Evolutionary conservation across 345 rosid genomes (phyloP).

Genomic region (Limnanthes douglasii): DNA sequence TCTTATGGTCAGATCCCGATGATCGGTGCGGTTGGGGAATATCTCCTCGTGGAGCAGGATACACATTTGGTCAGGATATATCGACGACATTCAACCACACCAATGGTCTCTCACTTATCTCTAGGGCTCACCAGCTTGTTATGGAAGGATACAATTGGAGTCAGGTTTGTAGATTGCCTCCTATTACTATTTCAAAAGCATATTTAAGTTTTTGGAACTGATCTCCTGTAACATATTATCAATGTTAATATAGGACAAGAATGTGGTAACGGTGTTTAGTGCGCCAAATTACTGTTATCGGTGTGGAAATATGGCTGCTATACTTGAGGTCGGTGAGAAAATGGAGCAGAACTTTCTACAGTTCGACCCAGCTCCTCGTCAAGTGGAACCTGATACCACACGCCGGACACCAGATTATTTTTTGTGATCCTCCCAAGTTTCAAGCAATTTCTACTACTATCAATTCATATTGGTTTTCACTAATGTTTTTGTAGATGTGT

Average conservation of each 20-base stretch:
- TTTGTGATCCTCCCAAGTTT: conserved; percentile 15
- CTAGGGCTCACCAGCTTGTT: conserved; percentile 32
- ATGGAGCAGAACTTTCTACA: conserved; percentile 23
- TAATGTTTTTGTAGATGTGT: too few relatives aligned
- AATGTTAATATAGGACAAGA: conserved; percentile 12
- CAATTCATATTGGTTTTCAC: too few relatives aligned
- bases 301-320: conserved; percentile 26
- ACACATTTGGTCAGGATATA: conserved; percentile 96
- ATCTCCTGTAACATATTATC: conserved; percentile 5
- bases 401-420: conserved; percentile 26
- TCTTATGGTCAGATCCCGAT: conserved; percentile 98
- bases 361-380: conserved; percentile 23
- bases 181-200: background rate
- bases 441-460: too few relatives aligned
- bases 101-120: conserved; percentile 80
- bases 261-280: conserved; percentile 22
- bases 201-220: background rate
- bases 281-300: conserved; percentile 25
- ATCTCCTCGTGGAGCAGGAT: conserved; percentile 99
- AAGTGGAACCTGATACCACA: conserved; percentile 19
- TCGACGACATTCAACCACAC: conserved; percentile 77
- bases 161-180: conserved; percentile 7
- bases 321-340: conserved; percentile 18
- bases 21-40: conserved; percentile 99
- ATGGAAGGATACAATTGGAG: conserved; percentile 25